Evolutionary conservation across 805 yeast genomes (phyloP).

Genomic region (Suhomyces vadensis): DNA sequence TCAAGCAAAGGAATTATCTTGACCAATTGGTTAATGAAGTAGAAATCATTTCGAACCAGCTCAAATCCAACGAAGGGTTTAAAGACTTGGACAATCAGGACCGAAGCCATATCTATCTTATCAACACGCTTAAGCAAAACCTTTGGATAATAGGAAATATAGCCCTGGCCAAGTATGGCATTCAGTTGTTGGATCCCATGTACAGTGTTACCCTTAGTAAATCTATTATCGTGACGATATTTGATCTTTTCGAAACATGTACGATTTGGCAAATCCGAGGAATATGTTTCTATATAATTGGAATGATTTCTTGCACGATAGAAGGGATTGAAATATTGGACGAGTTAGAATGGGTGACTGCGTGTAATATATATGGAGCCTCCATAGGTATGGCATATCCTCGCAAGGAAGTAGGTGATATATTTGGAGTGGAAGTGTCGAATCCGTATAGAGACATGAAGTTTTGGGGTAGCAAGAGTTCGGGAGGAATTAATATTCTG

Average conservation of each 20-base stretch:
- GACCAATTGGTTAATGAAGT: constrained; percentile 32
- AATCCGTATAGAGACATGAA: constrained; percentile 28
- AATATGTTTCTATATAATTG: constrained; percentile 74
- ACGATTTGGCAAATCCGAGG: constrained; percentile 63
- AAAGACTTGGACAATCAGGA: constrained; percentile 18
- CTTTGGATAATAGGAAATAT: constrained; percentile 88
- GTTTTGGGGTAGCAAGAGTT: constrained; percentile 1
- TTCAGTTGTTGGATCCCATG: constrained; percentile 42
- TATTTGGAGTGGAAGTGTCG: constrained; percentile 19
- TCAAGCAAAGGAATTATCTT: constrained; percentile 45
- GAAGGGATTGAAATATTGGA: constrained; percentile 86
- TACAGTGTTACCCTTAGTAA: constrained; percentile 21
- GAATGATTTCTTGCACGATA: constrained; percentile 66
- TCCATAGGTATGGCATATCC: constrained; percentile 18
- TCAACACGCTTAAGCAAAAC: constrained; percentile 58
- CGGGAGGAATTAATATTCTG: neutral
- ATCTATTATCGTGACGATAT: constrained; percentile 46
- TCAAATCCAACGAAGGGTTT: constrained; percentile 15
- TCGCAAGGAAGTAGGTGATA: constrained; percentile 7
- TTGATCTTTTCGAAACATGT: constrained; percentile 36
- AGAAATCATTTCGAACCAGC: constrained; percentile 16
- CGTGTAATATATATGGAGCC: constrained; percentile 12
- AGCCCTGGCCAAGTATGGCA: constrained; percentile 72
- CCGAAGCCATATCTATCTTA: constrained; percentile 30
- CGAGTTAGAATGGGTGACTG: constrained; percentile 66